Evolutionary conservation across 1,284 basidiomycete species (phyloP).

Genomic region (Moesziomyces aphidis): DNA sequence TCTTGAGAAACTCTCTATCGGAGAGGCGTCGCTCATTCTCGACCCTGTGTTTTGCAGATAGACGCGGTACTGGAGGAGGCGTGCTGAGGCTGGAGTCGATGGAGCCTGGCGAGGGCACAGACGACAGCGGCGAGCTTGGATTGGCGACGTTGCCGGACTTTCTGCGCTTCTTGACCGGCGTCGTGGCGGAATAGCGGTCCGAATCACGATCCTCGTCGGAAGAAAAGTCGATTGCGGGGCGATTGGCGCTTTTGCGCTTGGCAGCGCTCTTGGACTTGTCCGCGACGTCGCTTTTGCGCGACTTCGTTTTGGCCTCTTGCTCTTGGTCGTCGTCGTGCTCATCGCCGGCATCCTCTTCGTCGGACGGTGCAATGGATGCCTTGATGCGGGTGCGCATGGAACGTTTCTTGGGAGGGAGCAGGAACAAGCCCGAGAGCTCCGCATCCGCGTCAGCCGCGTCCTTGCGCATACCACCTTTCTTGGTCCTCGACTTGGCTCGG

Average conservation of each 20-base stretch:
- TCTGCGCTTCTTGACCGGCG: constrained; percentile 44
- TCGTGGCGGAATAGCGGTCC: constrained; percentile 12
- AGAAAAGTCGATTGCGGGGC: constrained; percentile 17
- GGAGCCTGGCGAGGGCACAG: constrained; percentile 39
- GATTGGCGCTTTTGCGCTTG: constrained; percentile 20
- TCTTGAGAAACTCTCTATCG: constrained; percentile 40
- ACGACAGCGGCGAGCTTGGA: constrained; percentile 49
- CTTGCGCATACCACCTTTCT: constrained; percentile 5
- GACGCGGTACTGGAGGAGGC: constrained; percentile 24
- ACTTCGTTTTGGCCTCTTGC: constrained; percentile 1
- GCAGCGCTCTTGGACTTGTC: constrained; percentile 10
- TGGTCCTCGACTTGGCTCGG: constrained; percentile 6
- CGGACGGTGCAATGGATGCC: constrained; percentile 31
- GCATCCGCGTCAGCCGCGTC: constrained; percentile 18
- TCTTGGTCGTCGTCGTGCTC: constrained; percentile 9
- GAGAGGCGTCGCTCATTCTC: constrained; percentile 26
- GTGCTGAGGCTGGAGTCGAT: constrained; percentile 24
- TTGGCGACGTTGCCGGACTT: constrained; percentile 46
- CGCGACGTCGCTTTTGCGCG: constrained; percentile 9
- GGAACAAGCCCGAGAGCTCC: constrained; percentile 34
- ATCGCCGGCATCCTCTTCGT: constrained; percentile 18
- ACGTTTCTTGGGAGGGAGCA: constrained; percentile 64
- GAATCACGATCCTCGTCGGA: constrained; percentile 25
- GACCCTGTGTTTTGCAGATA: constrained; percentile 26
- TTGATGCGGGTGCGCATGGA: constrained; percentile 61